Base-by-base conservation (phyloP, 192 early-diverging fungal genomes). In the Umbelopsis ramanniana region DNA sequence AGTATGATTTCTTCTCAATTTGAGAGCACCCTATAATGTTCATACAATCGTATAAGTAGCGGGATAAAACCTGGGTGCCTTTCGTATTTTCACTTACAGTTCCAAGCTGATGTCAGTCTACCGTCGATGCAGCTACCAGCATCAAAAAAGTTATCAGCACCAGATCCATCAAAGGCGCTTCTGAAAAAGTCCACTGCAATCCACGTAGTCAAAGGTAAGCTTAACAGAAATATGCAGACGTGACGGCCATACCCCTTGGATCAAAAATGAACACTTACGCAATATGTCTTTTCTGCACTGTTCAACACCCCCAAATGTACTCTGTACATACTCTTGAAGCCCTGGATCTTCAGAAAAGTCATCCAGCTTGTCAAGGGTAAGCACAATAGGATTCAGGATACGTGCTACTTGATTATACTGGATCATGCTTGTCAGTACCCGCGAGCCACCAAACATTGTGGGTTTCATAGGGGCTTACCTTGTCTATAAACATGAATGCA, bases 61-160 rank as follows among this genome's bases (percentile, higher is more conserved):
- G 11, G 15, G 15, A 33, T 9, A 33, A 15, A 33, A 0, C 40
- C 6, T 43, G 40, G 0, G 11, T 43, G 40, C 6, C 6, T 29
- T 29, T 43, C 40, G 11, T 43, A 11, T 43, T 43, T 43, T 12
- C 6, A 12, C 77, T 50, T 74, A 79, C 77, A 93, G 76, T 93
- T 92, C 93, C 93, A 97, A 3, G 95, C 96, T 60, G 91, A 93
- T 5, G 95, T 98, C 73, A 98, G 79, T 54, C 97, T 84, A 47
- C 97, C 97, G 71, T 99, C 97, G 83, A 99, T 97, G 78, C 97
- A 99, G 26, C 84, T 86, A 53, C 95, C 95, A 19, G 96, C 96
- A 69, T 96, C 94, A 83, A 92, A 94, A 70, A 92, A 93, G 75
- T 93, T 93, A 73, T 93, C 91, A 0, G 93, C 95, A 9, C 97